phyloP scores from a whole-genome alignment of 768 basidiomycete genomes.

The Cantharellus cinnabarinus region DNA sequence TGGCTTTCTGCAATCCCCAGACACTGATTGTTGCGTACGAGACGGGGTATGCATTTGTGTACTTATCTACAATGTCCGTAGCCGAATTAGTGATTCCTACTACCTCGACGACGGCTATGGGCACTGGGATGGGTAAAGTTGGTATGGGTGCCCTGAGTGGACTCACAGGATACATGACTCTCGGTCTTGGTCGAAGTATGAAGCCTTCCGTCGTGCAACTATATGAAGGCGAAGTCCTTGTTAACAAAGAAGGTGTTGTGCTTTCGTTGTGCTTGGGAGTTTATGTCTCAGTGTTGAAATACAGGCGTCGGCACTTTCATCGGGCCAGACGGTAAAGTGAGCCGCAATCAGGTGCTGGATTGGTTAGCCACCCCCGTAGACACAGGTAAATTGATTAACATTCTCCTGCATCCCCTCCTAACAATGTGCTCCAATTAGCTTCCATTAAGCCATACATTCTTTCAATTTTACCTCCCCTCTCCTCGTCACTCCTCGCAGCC shows the following conservation, averaged over 20 bases:
- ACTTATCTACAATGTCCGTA: conserved; percentile 34
- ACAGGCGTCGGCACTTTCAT: conserved; percentile 52
- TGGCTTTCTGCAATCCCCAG: conserved; percentile 48
- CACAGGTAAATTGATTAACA: conserved; percentile 26
- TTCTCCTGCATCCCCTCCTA: conserved; percentile 1
- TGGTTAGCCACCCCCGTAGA: conserved; percentile 78
- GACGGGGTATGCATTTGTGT: conserved; percentile 60
- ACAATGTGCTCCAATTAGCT: conserved; percentile 21
- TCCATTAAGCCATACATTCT: conserved; percentile 62
- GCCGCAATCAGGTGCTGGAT: conserved; percentile 30
- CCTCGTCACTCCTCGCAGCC: conserved; percentile 4
- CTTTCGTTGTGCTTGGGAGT: not conserved
- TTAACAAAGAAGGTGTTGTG: conserved; percentile 59
- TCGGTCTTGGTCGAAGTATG: conserved; percentile 54
- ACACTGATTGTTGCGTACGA: conserved; percentile 60
- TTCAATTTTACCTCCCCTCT: conserved; percentile 41
- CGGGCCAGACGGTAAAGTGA: conserved; percentile 34
- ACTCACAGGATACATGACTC: conserved; percentile 67
- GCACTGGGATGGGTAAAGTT: conserved; percentile 14
- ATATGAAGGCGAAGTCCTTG: conserved; percentile 40
- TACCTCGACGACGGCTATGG: conserved; percentile 23
- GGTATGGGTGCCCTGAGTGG: conserved; percentile 65
- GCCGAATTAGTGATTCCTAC: conserved; percentile 31
- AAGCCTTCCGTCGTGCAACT: conserved; percentile 42
- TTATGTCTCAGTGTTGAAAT: not conserved